These are phyloP conservation scores for Xylaria curta DNA, from an alignment of 495 filamentous ascomycete genomes.

Conservation along the genomic window DNA sequence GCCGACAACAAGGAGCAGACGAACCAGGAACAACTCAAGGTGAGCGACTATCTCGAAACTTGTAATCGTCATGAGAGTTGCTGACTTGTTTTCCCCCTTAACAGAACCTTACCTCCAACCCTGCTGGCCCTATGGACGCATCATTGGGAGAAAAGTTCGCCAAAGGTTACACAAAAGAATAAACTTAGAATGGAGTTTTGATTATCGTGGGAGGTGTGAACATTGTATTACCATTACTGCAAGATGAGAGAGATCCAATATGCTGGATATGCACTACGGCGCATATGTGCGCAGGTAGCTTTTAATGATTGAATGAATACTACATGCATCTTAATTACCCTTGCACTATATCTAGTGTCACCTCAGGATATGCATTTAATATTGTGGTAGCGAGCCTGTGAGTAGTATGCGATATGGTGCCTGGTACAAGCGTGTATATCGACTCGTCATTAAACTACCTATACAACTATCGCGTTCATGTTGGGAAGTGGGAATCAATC, in stretches of 20 bases:
- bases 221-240: neutral
- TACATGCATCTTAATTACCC: neutral
- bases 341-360: too few relatives aligned
- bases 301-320: conserved; percentile 1
- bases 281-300: neutral
- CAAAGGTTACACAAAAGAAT: conserved; percentile 40
- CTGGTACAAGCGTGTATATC: too few relatives aligned
- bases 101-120: conserved; percentile 68
- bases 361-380: too few relatives aligned
- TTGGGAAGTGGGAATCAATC: neutral
- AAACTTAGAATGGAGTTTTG: neutral
- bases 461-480: neutral
- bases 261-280: neutral
- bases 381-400: too few relatives aligned
- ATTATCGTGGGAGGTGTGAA: neutral
- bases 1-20: conserved; percentile 55
- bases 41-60: conserved; percentile 28
- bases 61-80: neutral
- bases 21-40: conserved; percentile 56
- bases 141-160: conserved; percentile 68
- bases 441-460: too few relatives aligned
- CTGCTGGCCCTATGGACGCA: conserved; percentile 71
- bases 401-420: too few relatives aligned
- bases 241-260: neutral
- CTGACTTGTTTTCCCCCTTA: neutral